These are phyloP conservation scores for Penicillium argentinense DNA, from an alignment of 495 filamentous ascomycete species.

Conservation along the genomic window DNA sequence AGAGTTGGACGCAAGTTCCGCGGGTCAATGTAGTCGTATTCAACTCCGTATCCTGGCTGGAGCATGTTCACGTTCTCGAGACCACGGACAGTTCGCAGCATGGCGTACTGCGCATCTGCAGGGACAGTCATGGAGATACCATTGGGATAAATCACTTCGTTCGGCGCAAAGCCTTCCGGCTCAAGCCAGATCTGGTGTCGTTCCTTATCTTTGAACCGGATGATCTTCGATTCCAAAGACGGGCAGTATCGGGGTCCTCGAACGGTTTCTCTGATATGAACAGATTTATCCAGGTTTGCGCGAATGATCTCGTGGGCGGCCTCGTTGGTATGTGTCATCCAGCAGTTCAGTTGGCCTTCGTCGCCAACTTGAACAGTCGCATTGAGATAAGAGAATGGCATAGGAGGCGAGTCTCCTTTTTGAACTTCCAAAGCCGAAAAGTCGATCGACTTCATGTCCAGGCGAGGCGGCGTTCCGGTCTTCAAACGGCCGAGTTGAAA, in stretches of 20 bases:
- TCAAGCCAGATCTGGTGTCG: slow-evolving; percentile 93
- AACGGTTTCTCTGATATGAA: slow-evolving; percentile 95
- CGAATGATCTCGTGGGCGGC: slow-evolving; percentile 81
- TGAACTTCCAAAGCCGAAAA: slow-evolving; percentile 71
- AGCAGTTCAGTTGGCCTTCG: slow-evolving; percentile 71
- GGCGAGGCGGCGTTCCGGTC: slow-evolving; percentile 89
- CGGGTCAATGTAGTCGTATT: slow-evolving; percentile 98
- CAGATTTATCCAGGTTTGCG: slow-evolving; percentile 83
- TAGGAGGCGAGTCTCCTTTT: slow-evolving; percentile 78
- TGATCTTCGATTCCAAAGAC: slow-evolving; percentile 91
- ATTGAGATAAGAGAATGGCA: slow-evolving; percentile 91
- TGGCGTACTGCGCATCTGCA: slow-evolving; percentile 75
- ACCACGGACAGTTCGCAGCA: slow-evolving; percentile 80
- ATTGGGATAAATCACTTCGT: slow-evolving; percentile 91
- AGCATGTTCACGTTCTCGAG: slow-evolving; percentile 92
- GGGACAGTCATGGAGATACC: slow-evolving; percentile 97
- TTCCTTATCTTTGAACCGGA: slow-evolving; percentile 77
- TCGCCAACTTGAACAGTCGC: slow-evolving; percentile 69
- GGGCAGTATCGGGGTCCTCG: slow-evolving; percentile 95
- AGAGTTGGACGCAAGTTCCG: slow-evolving; percentile 81
- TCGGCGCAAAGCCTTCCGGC: slow-evolving; percentile 86
- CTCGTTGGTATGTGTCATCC: slow-evolving; percentile 81
- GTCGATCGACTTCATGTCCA: slow-evolving; percentile 81
- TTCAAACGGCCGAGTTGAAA: slow-evolving; percentile 91
- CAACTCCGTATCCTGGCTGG: slow-evolving; percentile 94